phyloP scores from a whole-genome alignment of 352 stramenopile species.

The Phytophthora kernoviae region DNA sequence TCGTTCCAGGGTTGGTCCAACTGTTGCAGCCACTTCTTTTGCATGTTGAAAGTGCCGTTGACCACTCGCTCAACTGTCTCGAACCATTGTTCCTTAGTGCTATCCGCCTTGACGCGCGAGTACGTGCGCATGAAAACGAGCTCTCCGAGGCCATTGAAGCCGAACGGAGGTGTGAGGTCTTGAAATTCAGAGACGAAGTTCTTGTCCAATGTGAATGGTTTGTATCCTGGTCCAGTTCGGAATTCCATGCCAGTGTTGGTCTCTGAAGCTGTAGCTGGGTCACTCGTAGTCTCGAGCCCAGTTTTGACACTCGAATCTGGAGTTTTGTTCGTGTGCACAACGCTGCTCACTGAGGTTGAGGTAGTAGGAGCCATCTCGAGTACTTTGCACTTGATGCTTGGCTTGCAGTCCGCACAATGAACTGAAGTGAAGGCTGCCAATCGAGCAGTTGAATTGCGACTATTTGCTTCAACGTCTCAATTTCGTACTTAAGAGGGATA shows the following conservation, averaged over 20 bases:
- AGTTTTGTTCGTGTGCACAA: constrained; percentile 8
- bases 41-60: constrained; percentile 94
- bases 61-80: constrained; percentile 94
- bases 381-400: constrained; percentile 1
- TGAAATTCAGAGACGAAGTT: constrained; percentile 65
- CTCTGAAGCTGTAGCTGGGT: constrained; percentile 9
- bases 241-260: constrained; percentile 22
- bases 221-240: constrained; percentile 21
- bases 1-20: constrained; percentile 75
- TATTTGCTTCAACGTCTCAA: constrained; percentile 20
- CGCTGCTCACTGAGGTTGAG: constrained; percentile 7
- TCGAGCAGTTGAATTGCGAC: constrained; percentile 5
- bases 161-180: constrained; percentile 74
- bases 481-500: constrained; percentile 16
- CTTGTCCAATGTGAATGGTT: constrained; percentile 28
- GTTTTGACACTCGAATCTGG: constrained; percentile 4
- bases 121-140: constrained; percentile 94
- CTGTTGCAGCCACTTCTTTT: constrained; percentile 84
- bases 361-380: constrained; percentile 23
- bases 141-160: constrained; percentile 94
- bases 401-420: constrained; percentile 30
- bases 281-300: constrained; percentile 13
- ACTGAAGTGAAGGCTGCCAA: background rate
- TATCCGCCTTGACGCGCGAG: constrained; percentile 81
- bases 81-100: constrained; percentile 87